phyloP scores from a whole-genome alignment of 108 stramenopile genomes.

The Nannochloropsis salina region DNA sequence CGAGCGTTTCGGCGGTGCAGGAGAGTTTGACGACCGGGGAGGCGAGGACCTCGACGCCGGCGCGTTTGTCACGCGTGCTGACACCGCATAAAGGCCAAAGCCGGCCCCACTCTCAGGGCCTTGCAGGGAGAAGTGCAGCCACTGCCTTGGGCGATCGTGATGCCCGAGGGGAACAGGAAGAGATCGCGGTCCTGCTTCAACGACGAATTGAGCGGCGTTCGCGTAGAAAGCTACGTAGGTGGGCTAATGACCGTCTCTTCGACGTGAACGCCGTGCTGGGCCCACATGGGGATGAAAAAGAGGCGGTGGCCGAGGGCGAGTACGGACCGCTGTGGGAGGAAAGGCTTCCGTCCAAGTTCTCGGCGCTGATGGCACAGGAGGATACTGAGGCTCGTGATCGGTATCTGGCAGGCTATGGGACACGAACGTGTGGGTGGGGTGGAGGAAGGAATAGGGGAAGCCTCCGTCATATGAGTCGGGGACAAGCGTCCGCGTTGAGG shows the following conservation, averaged over 20 bases:
- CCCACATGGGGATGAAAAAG: neutral
- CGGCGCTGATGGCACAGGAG: neutral
- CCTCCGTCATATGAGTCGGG: no score
- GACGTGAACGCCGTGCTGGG: neutral
- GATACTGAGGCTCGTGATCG: neutral
- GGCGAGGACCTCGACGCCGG: neutral
- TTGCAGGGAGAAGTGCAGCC: neutral
- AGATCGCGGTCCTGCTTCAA: neutral
- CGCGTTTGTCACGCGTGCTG: neutral
- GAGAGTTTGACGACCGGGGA: neutral
- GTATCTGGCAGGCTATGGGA: slow-evolving; percentile 3
- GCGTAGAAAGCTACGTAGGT: neutral
- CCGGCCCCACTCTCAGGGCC: neutral
- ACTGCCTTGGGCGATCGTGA: neutral
- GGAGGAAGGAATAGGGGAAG: neutral
- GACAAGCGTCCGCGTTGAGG: neutral
- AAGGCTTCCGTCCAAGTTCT: neutral
- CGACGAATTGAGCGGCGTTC: neutral
- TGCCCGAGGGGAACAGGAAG: neutral
- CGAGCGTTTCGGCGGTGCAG: neutral
- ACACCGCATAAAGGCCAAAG: slow-evolving; percentile 8
- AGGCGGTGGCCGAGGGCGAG: neutral
- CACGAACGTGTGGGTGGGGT: neutral
- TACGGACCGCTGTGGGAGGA: neutral
- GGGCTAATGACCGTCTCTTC: slow-evolving; percentile 3